Base-by-base conservation (phyloP, 2,329 filamentous ascomycete species). In the Colletotrichum sp. region DNA sequence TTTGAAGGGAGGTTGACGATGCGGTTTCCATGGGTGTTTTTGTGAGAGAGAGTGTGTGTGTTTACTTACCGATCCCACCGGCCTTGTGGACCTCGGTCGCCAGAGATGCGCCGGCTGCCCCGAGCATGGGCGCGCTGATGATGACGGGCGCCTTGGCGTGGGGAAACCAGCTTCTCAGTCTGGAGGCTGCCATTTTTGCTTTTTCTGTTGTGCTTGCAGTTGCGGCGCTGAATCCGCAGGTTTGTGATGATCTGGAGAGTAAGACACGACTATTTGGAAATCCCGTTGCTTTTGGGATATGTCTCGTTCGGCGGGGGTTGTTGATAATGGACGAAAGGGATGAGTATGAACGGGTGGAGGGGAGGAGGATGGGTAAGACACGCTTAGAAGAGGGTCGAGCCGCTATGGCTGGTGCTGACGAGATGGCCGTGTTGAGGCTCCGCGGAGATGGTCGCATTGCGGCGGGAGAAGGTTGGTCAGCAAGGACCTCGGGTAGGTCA, bases 31-130 rank as follows among this genome's bases (percentile, higher is more conserved):
- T 13, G n/a, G 44, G 4, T 52, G 44, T 52, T 52, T 52, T 24
- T 13, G 44, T 52, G 44, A n/a, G n/a, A n/a, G n/a, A n/a, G n/a
- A 15, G 44, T 5, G 3, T 21, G 62, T 39, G 62, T 28, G 4
- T 21, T 16, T 18, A 52, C 13, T 12, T 34, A 86, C 85, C 85
- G 15, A 87, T 67, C 8, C 85, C 85, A 13, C 84, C 85, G 21
- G 85, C 85, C 63, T 83, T 86, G 72, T 78, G 82, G 7, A 87
- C 84, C 66, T 86, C 83, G 16, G 81, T 79, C n/a, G 85, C 82
- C 62, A 87, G 79, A 8, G 77, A 79, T n/a, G 85, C 81, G 16
- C 79, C 80, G 10, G 81, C 84, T 30, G 77, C 81, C 21, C 81
- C 81, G 32, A 83, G 79, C 85, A 87, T 87, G 8, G 85, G 85